A percentile compares a stretch with the other conserved stretches of the same genome.
These are phyloP conservation scores for Elongisporangium undulatum DNA, from an alignment of 352 stramenopile species.

Conservation along the genomic window DNA sequence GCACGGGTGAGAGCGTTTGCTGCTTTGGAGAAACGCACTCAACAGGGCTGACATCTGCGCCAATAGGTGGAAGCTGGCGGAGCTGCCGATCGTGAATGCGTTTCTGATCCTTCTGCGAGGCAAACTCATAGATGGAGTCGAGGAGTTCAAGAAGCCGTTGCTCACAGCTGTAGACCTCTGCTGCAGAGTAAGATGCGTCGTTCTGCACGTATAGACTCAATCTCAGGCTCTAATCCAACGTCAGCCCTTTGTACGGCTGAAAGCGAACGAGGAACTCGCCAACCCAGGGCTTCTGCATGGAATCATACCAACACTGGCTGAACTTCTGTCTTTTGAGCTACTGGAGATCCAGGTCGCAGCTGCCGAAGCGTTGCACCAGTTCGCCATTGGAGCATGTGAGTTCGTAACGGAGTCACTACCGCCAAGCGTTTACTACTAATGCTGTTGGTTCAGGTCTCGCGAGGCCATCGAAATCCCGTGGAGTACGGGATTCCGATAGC, in stretches of 20 bases:
- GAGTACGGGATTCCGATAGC: neutral
- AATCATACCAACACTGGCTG: constrained; percentile 44
- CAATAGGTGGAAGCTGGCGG: constrained; percentile 60
- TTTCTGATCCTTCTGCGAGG: constrained; percentile 50
- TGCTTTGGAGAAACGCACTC: neutral
- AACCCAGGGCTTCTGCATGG: constrained; percentile 43
- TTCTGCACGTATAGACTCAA: neutral
- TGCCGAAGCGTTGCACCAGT: constrained; percentile 45
- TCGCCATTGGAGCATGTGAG: constrained; percentile 64
- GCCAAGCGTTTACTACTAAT: neutral
- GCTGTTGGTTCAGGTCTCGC: constrained; percentile 25
- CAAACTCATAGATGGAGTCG: constrained; percentile 42
- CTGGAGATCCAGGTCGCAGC: constrained; percentile 61
- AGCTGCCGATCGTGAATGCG: constrained; percentile 57
- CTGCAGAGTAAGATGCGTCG: constrained; percentile 25
- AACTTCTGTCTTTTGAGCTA: constrained; percentile 52
- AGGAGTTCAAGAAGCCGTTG: constrained; percentile 38
- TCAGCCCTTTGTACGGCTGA: constrained; percentile 67
- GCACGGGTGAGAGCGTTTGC: constrained; percentile 26
- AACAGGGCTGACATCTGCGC: neutral
- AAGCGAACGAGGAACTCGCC: constrained; percentile 76
- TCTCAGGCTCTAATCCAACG: neutral
- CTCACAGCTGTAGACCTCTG: constrained; percentile 35
- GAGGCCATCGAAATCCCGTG: constrained; percentile 16
- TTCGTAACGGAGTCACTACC: neutral